Percentiles rank a stretch among this genome's conserved stretches.
phyloP scores from a whole-genome alignment of 2,329 filamentous ascomycete species.

The Colletotrichum neosansevieriae region DNA sequence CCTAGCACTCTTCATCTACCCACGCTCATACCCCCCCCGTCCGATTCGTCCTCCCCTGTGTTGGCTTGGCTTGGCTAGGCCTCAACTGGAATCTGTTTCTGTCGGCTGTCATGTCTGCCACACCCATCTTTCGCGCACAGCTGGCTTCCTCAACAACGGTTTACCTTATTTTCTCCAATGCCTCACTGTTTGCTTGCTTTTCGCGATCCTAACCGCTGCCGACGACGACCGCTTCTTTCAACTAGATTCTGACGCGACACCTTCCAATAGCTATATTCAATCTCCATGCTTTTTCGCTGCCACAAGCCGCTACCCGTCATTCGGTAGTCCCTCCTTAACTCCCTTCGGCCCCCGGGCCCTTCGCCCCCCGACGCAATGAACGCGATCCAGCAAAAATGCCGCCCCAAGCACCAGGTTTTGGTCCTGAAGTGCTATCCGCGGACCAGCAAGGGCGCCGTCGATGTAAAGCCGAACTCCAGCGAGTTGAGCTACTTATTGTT shows the following conservation, averaged over 20 bases:
- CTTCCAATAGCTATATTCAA: slow-evolving; percentile 25
- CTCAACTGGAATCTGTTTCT: slow-evolving; percentile 44
- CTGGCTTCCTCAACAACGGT: slow-evolving; percentile 17
- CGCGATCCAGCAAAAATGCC: slow-evolving; percentile 75
- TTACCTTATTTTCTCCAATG: slow-evolving; percentile 35
- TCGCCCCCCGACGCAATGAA: slow-evolving; percentile 62
- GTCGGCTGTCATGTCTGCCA: slow-evolving; percentile 46
- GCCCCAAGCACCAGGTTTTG: slow-evolving; percentile 96
- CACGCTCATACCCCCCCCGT: slow-evolving; percentile 29
- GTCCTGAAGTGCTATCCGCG: slow-evolving; percentile 97
- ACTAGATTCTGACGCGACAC: slow-evolving; percentile 20
- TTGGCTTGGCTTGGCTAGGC: slow-evolving; percentile 33
- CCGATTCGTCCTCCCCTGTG: slow-evolving; percentile 28
- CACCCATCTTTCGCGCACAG: slow-evolving; percentile 32
- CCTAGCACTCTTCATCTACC: slow-evolving; percentile 26
- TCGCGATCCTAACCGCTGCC: slow-evolving; percentile 31
- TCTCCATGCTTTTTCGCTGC: slow-evolving; percentile 34
- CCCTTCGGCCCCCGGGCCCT: slow-evolving; percentile 17
- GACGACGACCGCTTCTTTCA: slow-evolving; percentile 21
- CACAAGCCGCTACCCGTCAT: slow-evolving; percentile 30
- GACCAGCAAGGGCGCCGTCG: slow-evolving; percentile 89
- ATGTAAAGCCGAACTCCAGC: slow-evolving; percentile 95
- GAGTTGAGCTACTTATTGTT: slow-evolving; percentile 97
- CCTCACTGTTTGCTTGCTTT: slow-evolving; percentile 36
- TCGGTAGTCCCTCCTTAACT: slow-evolving; percentile 29